Evolutionary conservation across 257 asterid species (phyloP), one percentile per base, ranked within the genome.

Genomic region (Hygrophila difformis): DNA sequence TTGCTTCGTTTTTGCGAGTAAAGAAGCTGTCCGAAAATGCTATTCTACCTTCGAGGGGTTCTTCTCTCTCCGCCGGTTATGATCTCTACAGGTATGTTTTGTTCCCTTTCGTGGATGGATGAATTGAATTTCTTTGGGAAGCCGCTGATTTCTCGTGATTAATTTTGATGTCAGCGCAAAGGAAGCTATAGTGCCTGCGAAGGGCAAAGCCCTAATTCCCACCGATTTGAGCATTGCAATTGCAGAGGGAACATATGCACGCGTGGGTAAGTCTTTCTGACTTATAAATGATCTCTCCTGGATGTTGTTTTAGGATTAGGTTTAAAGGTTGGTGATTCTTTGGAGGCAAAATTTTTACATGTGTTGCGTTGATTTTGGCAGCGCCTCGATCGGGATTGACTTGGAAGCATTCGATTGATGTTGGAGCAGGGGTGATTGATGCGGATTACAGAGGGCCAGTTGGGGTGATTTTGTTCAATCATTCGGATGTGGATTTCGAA

Each of bases 341-440:
- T 26, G 7, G 31, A 26, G 4, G 4, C 8, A 26, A 12, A 33
- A 2, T 4, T 21, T 37, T 5, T 5, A 6, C 15, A 1, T 3
- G 6, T n/a, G n/a, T n/a, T 33, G 37, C 10, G 8, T 33, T 24
- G 29, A 7, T 7, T 9, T 33, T n/a, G 37, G 33, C 10, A 82
- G 93, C 94, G 10, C 93, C 93, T 1, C 60, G 93, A 18, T 85
- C 94, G 12, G 96, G 96, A 5, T 48, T 89, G 64, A 51, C 97
- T 1, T 85, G 87, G 94, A 89, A 89, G 71, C 73, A 79, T 23
- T 79, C 93, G 2, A 71, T 85, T 4, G 96, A 89, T 31, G 93
- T 89, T 1, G 94, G 93, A 6, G 97, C 97, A 1, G 96, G 97
- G 3, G 97, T 89, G 50, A 75, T 89, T 9, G 97, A 89, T 47